Evolutionary conservation across 202 grass and related monocot species (phyloP).

Genomic region (Saccharum hybrid): DNA sequence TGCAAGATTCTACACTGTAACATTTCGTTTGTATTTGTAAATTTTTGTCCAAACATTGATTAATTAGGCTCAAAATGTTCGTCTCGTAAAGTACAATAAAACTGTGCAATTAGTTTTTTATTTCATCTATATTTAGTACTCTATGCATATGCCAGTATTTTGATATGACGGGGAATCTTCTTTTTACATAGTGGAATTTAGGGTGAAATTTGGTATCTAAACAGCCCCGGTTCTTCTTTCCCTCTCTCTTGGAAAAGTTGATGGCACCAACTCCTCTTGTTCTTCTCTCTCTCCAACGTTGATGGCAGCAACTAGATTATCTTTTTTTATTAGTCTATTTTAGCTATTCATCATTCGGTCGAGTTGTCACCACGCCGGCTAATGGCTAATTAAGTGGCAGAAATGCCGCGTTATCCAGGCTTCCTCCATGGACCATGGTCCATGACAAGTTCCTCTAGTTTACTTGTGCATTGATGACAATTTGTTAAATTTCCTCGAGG

Average conservation of each 20-base stretch:
- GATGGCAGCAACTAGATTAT: background rate
- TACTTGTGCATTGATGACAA: background rate
- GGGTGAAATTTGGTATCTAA: too few relatives aligned
- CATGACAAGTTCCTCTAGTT: background rate
- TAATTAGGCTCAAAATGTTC: too few relatives aligned
- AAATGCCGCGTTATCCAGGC: background rate
- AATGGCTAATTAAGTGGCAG: background rate
- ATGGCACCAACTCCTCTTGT: background rate
- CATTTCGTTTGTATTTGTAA: too few relatives aligned
- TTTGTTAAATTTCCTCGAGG: background rate
- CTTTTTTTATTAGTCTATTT: background rate
- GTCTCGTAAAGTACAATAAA: too few relatives aligned
- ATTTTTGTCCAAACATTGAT: too few relatives aligned
- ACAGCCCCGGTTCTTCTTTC: too few relatives aligned
- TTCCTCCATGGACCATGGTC: background rate
- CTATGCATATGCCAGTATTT: too few relatives aligned
- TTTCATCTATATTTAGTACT: too few relatives aligned
- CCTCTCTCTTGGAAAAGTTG: background rate
- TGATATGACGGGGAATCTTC: too few relatives aligned
- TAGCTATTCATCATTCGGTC: background rate
- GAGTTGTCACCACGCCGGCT: background rate
- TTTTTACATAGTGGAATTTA: too few relatives aligned
- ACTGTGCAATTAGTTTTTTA: too few relatives aligned
- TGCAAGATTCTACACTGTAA: too few relatives aligned
- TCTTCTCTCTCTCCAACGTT: background rate